Evolutionary conservation across 352 stramenopile species (phyloP).

Genomic region (Aphanomyces stellatus): DNA sequence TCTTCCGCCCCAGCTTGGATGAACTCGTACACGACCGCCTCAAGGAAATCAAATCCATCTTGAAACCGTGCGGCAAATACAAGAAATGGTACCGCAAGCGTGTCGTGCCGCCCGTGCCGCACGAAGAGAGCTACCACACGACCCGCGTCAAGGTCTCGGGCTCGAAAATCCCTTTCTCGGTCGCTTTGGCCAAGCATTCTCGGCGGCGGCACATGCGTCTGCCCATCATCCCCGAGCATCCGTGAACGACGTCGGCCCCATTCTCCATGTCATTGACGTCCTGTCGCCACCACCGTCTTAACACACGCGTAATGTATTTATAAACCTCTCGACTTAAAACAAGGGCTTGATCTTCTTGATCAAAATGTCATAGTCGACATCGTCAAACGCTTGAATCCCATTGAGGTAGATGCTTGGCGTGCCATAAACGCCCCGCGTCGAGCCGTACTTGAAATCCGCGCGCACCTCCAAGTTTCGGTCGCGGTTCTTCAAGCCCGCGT

Average conservation of each 20-base stretch:
- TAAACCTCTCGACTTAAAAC: no score
- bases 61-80: neutral
- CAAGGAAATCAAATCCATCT: conserved; percentile 7
- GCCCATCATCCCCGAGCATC: neutral
- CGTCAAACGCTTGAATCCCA: neutral
- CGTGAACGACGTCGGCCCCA: no score
- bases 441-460: conserved; percentile 72
- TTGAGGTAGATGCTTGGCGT: conserved; percentile 30
- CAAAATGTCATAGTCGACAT: neutral
- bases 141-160: neutral
- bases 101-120: neutral
- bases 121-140: neutral
- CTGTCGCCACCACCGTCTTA: no score
- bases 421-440: conserved; percentile 53
- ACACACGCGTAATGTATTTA: no score
- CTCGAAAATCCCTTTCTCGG: neutral
- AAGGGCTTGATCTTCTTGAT: neutral
- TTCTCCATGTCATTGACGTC: no score
- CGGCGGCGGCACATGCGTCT: neutral
- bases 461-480: conserved; percentile 55
- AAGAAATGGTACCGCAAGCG: neutral
- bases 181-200: neutral
- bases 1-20: neutral
- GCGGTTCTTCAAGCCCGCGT: conserved; percentile 55
- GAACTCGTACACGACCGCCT: no score